Conservation (phyloP, 2,329 filamentous ascomycete genomes). For the Botryotinia narcissicola region DNA sequence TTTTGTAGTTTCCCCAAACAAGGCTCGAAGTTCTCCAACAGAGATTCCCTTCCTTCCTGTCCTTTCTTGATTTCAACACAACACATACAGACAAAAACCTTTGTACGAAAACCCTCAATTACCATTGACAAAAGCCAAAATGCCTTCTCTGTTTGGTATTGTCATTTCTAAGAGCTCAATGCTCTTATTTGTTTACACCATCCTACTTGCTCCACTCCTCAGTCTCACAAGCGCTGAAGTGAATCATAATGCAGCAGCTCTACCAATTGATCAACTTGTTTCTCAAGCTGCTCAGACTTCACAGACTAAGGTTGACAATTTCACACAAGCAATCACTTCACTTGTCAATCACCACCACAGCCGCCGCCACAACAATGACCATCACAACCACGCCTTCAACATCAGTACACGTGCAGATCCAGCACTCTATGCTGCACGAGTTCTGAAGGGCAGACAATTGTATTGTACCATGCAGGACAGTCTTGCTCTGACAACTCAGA, state of each 20-base stretch:
- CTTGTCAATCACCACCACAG: background rate
- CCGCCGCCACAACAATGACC: background rate
- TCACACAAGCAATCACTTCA: background rate
- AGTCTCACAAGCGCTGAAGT: background rate
- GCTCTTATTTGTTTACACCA: background rate
- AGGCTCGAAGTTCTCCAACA: background rate
- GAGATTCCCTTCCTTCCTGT: background rate
- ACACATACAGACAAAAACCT: background rate
- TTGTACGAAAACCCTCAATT: background rate
- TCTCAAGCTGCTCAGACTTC: background rate
- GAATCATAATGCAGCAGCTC: background rate
- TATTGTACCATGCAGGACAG: background rate
- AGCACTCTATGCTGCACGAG: background rate
- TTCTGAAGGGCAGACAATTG: background rate
- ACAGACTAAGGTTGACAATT: background rate
- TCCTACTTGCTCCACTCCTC: background rate
- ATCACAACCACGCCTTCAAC: background rate
- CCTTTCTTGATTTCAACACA: background rate
- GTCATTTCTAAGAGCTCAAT: background rate
- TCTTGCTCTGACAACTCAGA: background rate
- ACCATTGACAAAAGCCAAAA: background rate
- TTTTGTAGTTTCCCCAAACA: background rate
- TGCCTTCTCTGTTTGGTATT: background rate
- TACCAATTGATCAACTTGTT: background rate
- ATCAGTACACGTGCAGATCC: background rate